phyloP scores from a whole-genome alignment of 129 eudicot genomes.

The Centella asiatica region DNA sequence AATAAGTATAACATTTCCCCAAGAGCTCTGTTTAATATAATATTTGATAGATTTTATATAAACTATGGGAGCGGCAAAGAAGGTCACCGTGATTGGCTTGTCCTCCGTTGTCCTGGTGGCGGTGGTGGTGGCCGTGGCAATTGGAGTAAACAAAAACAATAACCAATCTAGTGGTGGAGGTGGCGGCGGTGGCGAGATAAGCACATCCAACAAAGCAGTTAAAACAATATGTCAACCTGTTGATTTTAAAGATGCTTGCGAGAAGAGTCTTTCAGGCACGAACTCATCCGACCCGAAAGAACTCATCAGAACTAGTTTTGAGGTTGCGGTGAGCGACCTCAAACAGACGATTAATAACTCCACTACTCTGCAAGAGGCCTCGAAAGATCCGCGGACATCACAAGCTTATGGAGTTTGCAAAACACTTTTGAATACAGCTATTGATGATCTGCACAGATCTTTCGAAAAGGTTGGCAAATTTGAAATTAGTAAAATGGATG shows the following conservation, averaged over 20 bases:
- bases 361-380: constrained; percentile 10
- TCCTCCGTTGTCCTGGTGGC: constrained; percentile 14
- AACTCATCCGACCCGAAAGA: constrained; percentile 27
- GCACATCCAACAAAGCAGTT: constrained; percentile 17
- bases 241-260: constrained; percentile 37
- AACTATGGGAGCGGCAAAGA: not conserved
- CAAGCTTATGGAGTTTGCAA: constrained; percentile 32
- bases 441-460: constrained; percentile 42
- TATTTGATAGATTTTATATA: not conserved
- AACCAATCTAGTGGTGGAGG: not conserved
- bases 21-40: not conserved
- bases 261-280: constrained; percentile 18
- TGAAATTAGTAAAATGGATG: constrained; percentile 18
- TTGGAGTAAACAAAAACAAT: not conserved
- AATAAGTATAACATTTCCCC: not conserved
- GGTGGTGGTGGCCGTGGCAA: constrained; percentile 15
- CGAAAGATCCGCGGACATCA: constrained; percentile 27
- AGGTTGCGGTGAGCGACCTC: constrained; percentile 19
- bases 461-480: constrained; percentile 11
- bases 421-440: constrained; percentile 30
- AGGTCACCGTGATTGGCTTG: not conserved
- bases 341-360: constrained; percentile 25
- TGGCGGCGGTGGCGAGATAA: constrained; percentile 15
- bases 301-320: constrained; percentile 28
- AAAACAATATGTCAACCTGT: constrained; percentile 37